Evolutionary conservation across 768 basidiomycete genomes (phyloP).

Genomic region (Krasilnikovozyma curviuscula): DNA sequence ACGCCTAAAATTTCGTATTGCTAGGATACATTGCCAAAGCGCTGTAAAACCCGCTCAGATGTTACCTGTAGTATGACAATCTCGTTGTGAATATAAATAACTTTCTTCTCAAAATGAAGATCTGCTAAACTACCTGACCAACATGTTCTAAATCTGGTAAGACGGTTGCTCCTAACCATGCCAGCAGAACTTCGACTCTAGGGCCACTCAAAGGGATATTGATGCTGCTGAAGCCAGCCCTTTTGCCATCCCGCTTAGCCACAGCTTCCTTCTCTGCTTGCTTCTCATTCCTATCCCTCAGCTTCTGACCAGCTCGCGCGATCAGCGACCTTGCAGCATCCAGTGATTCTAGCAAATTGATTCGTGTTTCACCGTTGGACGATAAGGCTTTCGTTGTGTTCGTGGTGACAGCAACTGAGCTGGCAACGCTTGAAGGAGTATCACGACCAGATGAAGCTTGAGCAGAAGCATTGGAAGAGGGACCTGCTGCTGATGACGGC

Average conservation of each 20-base stretch:
- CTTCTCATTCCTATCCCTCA: constrained; percentile 41
- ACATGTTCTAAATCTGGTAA: constrained; percentile 59
- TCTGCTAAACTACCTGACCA: no score
- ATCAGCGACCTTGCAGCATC: constrained; percentile 55
- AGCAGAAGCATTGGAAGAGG: background rate
- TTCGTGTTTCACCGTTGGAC: no score
- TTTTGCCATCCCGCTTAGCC: constrained; percentile 34
- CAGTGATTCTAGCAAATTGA: constrained; percentile 39
- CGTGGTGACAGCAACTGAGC: no score
- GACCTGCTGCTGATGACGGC: background rate
- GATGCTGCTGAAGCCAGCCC: constrained; percentile 32
- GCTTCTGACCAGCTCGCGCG: constrained; percentile 46
- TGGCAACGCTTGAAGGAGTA: no score
- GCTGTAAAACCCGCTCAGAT: no score
- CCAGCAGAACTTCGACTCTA: constrained; percentile 62
- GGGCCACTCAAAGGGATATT: constrained; percentile 72
- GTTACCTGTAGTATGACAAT: no score
- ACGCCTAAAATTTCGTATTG: no score
- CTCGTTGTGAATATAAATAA: no score
- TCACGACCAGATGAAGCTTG: no score
- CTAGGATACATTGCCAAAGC: no score
- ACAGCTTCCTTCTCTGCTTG: constrained; percentile 23
- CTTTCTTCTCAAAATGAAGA: no score
- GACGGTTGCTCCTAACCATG: constrained; percentile 68
- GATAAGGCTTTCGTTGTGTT: no score